Conservation (phyloP, 2,329 filamentous ascomycete species). For the Pseudogymnoascus pannorum region DNA sequence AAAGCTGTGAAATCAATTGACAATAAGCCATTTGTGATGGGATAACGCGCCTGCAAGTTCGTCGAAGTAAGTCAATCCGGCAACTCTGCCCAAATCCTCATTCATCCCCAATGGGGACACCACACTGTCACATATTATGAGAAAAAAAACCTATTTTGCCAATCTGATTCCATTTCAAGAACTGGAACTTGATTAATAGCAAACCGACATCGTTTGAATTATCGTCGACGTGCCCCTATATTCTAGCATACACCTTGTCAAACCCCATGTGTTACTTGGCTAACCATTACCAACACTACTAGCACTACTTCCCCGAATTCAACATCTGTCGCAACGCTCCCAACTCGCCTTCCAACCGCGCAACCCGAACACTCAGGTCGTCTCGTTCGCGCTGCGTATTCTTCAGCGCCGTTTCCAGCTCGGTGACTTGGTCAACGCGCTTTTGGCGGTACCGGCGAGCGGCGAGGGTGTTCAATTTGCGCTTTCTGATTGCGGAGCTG, state of each 20-base stretch:
- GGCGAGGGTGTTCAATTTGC: conserved; percentile 63
- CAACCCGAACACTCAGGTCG: conserved; percentile 53
- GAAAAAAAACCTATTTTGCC: conserved; percentile 2
- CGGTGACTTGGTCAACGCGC: conserved; percentile 56
- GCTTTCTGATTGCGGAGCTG: conserved; percentile 37
- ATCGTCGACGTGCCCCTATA: neutral
- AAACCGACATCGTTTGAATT: conserved; percentile 9
- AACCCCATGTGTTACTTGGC: neutral
- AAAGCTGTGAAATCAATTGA: neutral
- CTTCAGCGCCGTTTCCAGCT: conserved; percentile 53
- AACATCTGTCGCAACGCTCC: conserved; percentile 49
- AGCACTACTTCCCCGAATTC: conserved; percentile 9
- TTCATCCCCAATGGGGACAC: neutral
- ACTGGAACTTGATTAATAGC: conserved; percentile 1
- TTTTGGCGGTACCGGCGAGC: conserved; percentile 66
- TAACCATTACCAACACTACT: neutral
- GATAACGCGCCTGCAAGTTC: neutral
- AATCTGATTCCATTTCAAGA: conserved; percentile 2
- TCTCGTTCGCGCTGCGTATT: conserved; percentile 55
- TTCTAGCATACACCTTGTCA: conserved; percentile 3
- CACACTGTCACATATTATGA: conserved; percentile 1
- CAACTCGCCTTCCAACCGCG: conserved; percentile 57
- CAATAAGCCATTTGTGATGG: neutral
- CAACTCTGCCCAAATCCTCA: neutral
- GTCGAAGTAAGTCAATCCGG: neutral